Conservation (phyloP, 73 alveolate species). For the Tetrahymena thermophila region DNA sequence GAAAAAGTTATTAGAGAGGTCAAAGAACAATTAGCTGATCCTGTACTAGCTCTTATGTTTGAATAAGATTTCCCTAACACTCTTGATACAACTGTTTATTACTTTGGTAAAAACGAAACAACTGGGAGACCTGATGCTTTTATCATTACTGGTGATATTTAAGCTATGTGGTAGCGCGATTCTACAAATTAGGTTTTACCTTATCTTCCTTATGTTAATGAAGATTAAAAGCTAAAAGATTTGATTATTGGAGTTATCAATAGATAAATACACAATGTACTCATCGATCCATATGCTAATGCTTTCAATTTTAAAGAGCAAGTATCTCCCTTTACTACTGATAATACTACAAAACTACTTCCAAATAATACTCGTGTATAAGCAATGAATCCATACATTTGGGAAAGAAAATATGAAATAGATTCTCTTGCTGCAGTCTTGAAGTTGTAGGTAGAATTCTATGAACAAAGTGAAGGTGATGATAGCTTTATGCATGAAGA, state of each 20-base stretch:
- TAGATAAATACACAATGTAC: conserved; percentile 51
- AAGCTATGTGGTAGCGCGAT: conserved; percentile 85
- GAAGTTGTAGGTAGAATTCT: conserved; percentile 45
- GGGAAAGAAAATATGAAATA: conserved; percentile 78
- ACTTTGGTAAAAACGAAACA: conserved; percentile 33
- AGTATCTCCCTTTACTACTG: conserved; percentile 63
- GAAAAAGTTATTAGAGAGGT: neutral
- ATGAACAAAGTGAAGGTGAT: conserved; percentile 38
- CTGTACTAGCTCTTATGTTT: neutral
- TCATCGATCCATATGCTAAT: conserved; percentile 78
- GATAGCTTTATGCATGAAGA: neutral
- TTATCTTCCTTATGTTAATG: conserved; percentile 58
- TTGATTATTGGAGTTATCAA: conserved; percentile 60
- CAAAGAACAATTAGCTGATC: neutral
- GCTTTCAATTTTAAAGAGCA: conserved; percentile 63
- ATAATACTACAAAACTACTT: conserved; percentile 58
- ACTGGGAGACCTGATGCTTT: conserved; percentile 61
- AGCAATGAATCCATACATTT: conserved; percentile 61
- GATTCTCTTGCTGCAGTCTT: conserved; percentile 74
- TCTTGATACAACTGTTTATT: conserved; percentile 64
- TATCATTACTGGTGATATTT: conserved; percentile 78
- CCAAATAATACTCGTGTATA: conserved; percentile 44
- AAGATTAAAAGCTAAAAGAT: conserved; percentile 53
- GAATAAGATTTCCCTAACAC: conserved; percentile 62
- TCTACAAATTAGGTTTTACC: conserved; percentile 77